Percentiles rank a stretch among this genome's conserved stretches.
phyloP scores from a whole-genome alignment of 2,329 filamentous ascomycete genomes.

The Ceratocystis alfenasii region DNA sequence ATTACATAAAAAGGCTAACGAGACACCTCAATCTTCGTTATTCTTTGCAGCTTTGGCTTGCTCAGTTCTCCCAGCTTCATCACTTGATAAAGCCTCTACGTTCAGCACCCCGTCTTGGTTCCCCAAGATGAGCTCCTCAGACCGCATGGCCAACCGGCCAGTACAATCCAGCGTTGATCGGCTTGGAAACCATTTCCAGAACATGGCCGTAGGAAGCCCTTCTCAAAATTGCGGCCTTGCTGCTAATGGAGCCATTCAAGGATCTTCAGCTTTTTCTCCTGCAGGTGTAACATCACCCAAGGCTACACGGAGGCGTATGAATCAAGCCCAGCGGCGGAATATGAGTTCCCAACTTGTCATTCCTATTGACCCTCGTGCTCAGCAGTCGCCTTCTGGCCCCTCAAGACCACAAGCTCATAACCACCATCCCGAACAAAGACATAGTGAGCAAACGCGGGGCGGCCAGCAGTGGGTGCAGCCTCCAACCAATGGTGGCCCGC shows the following conservation, averaged over 20 bases:
- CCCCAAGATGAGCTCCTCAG: background rate
- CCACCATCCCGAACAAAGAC: background rate
- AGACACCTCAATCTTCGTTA: no score
- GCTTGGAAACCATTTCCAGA: constrained; percentile 12
- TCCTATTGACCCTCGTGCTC: constrained; percentile 39
- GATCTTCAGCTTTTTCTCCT: background rate
- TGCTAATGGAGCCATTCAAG: background rate
- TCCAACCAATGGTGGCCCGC: background rate
- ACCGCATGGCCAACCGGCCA: constrained; percentile 1
- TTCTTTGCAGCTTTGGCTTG: no score
- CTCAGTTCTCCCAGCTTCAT: no score
- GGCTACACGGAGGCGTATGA: constrained; percentile 35
- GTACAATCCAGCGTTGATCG: background rate
- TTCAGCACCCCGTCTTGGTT: background rate
- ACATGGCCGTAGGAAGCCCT: constrained; percentile 1
- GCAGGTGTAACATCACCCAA: constrained; percentile 1
- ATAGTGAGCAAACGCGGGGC: no score
- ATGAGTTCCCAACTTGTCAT: constrained; percentile 49
- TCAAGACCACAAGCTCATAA: background rate
- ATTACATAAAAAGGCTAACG: no score
- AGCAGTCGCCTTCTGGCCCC: constrained; percentile 19
- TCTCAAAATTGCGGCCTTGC: background rate
- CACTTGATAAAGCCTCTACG: background rate
- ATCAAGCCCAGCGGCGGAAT: constrained; percentile 52
- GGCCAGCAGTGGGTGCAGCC: constrained; percentile 2